Conservation (phyloP, 768 basidiomycete species). For the Cystobasidium ongulense region DNA sequence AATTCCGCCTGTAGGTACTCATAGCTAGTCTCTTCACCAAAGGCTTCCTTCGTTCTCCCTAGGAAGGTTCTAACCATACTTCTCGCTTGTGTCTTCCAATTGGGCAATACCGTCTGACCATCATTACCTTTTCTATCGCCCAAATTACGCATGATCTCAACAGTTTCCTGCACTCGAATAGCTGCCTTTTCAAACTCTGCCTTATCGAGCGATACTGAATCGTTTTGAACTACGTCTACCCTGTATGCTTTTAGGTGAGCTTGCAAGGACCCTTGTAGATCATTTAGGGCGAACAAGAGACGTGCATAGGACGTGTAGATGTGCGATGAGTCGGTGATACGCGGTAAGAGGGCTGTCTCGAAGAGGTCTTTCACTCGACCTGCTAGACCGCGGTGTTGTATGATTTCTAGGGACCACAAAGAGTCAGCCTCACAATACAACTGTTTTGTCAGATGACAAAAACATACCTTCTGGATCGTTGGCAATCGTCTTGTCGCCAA, state of each 20-base stretch:
- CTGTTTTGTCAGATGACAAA: background rate
- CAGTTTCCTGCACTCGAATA: slow-evolving; percentile 69
- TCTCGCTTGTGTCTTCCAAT: slow-evolving; percentile 76
- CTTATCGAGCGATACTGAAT: slow-evolving; percentile 58
- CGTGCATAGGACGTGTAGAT: slow-evolving; percentile 77
- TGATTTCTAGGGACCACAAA: slow-evolving; percentile 41
- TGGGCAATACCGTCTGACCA: slow-evolving; percentile 43
- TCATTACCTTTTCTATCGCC: slow-evolving; percentile 48
- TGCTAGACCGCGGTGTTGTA: slow-evolving; percentile 59
- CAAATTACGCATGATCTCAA: slow-evolving; percentile 72
- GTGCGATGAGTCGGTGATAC: slow-evolving; percentile 61
- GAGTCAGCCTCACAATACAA: background rate
- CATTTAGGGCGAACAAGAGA: slow-evolving; percentile 62
- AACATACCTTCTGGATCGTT: slow-evolving; percentile 36
- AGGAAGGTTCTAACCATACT: slow-evolving; percentile 82
- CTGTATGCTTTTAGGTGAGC: slow-evolving; percentile 82
- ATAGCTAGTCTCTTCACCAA: slow-evolving; percentile 86
- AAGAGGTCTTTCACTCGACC: slow-evolving; percentile 65
- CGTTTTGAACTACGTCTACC: slow-evolving; percentile 52
- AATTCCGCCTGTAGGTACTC: slow-evolving; percentile 57
- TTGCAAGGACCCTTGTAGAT: slow-evolving; percentile 69
- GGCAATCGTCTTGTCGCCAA: slow-evolving; percentile 39
- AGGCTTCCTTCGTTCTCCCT: slow-evolving; percentile 68
- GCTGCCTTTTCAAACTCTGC: slow-evolving; percentile 67
- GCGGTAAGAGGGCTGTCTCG: slow-evolving; percentile 68